phyloP scores from a whole-genome alignment of 768 basidiomycete genomes.

The Termitomyces sp. region DNA sequence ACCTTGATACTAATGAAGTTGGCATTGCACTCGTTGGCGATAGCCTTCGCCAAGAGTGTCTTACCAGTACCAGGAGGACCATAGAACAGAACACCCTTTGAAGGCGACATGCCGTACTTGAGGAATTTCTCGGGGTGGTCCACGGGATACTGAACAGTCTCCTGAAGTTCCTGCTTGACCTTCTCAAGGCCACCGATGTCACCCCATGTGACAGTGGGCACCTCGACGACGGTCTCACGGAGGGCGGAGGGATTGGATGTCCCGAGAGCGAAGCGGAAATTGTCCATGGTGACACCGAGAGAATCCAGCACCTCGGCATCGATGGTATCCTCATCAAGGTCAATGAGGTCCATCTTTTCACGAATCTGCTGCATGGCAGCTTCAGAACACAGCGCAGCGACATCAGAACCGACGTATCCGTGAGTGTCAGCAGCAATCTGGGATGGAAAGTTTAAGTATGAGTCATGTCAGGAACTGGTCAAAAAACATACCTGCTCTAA shows the following conservation, averaged over 20 bases:
- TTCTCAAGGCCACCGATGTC: slow-evolving; percentile 99
- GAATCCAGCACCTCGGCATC: slow-evolving; percentile 99
- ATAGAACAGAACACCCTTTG: slow-evolving; percentile 99
- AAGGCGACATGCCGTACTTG: slow-evolving; percentile 99
- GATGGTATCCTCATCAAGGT: slow-evolving; percentile 96
- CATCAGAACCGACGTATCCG: slow-evolving; percentile 98
- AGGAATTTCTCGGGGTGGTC: slow-evolving; percentile 99
- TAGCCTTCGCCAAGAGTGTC: slow-evolving; percentile 96
- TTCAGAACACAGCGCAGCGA: slow-evolving; percentile 97
- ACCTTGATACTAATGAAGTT: slow-evolving; percentile 99
- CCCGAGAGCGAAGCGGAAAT: slow-evolving; percentile 99
- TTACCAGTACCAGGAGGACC: slow-evolving; percentile 99
- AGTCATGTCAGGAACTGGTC: not conserved
- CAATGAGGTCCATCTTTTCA: slow-evolving; percentile 99
- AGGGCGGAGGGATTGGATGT: slow-evolving; percentile 97
- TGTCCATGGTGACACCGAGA: slow-evolving; percentile 99
- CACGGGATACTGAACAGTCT: slow-evolving; percentile 99
- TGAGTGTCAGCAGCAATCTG: slow-evolving; percentile 99
- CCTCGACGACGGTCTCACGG: slow-evolving; percentile 98
- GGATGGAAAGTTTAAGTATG: slow-evolving; percentile 5
- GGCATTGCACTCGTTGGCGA: slow-evolving; percentile 99
- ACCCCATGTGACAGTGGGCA: slow-evolving; percentile 98
- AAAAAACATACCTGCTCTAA: slow-evolving; percentile 72
- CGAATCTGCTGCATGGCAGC: slow-evolving; percentile 99
- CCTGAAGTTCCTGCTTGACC: slow-evolving; percentile 98